Evolutionary conservation across 768 basidiomycete species (phyloP), one percentile per base, ranked within the genome.

Genomic region (Royoungia palumana): DNA sequence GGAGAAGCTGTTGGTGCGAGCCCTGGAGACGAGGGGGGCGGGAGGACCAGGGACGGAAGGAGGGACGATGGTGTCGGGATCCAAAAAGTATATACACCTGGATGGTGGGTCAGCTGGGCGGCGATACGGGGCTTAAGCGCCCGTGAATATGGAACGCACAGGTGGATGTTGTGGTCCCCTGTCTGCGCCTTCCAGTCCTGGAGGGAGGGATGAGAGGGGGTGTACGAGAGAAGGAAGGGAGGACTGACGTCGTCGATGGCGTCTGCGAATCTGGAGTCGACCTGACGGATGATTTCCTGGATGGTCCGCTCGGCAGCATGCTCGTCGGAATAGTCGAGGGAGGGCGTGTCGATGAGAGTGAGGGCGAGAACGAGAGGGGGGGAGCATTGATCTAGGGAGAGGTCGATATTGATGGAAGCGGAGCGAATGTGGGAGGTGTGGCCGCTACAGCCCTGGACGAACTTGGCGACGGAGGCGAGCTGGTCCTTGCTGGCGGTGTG

Each of bases 41-140:
- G 85, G 82, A 35, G 81, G 84, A 20, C 77, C 78, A 54, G 85
- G 74, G 37, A 82, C 80, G 47, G 80, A 75, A 28, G 83, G 85
- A 47, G 87, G 86, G 50, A 88, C 75, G 58, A 91, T 88, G 65
- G 75, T 65, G 73, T 88, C 86, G 46, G 89, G 89, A 76, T 91
- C 87, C 70, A 92, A 73, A 70, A 92, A 88, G 72, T 92, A 92
- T 50, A 92, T 82, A 61, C 89, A 91, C 51, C 89, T 90, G 70
- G 47, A 55, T 44, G 57, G 50, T 27, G 41, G 57, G 53, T 60
- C 36, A 61, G 61, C 50, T 25, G 34, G 45, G 41, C 49, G 56
- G 32, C 34, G 60, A 48, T 41, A 46, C 41, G 54, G 41, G 35
- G 22, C 16, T 22, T 58, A 56, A 53, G 52, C 50, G 78, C 79